Evolutionary conservation across 495 filamentous ascomycete genomes (phyloP), one percentile per base, ranked within the genome.

Genomic region (Immersiella caudata): DNA sequence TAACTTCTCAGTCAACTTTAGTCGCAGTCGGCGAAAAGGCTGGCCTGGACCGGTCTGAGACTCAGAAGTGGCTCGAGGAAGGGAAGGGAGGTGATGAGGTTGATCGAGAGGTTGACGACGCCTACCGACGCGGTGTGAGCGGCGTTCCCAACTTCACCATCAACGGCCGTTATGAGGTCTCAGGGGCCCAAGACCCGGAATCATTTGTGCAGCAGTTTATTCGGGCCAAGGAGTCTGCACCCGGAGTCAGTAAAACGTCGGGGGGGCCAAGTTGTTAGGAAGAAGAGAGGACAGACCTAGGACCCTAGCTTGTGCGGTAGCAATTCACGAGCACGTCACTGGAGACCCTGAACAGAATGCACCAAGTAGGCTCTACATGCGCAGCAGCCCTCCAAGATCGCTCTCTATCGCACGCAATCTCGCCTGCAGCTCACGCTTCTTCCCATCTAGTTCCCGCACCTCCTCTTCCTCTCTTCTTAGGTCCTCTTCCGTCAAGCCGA

Each of bases 101-200:
- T 1, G 92, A 94, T 79, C 75, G 76, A 50, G 91, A 93, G 75
- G 91, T 91, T 22, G 73, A 78, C 60, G 75, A 80, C 62, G 90
- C 90, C 35, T 82, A 86, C 51, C 63, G 71, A 62, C 79, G 81
- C 58, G 82, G 85, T 50, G 84, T 96, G 29, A 81, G 73, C 25
- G 92, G 91, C 0, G 93, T 96, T 67, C 93, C 92, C 1, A 85
- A 91, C 73, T 93, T 92, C 71, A 86, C 84, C 33, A 79, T 93
- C 33, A 86, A 92, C 64, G 87, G 79, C 0, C 79, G 78, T 68
- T 89, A 86, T 76, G 80, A 83, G 51, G 73, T 93, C 36, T 80
- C 85, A 24, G 90, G 91, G 0, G 90, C 89, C 0, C 86, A 91
- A 76, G 88, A 91, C 65, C 77, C 80, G 5, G 77, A 83, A 69